Evolutionary conservation across 2,329 filamentous ascomycete species (phyloP).

Genomic region (Penicillium sumatraense): DNA sequence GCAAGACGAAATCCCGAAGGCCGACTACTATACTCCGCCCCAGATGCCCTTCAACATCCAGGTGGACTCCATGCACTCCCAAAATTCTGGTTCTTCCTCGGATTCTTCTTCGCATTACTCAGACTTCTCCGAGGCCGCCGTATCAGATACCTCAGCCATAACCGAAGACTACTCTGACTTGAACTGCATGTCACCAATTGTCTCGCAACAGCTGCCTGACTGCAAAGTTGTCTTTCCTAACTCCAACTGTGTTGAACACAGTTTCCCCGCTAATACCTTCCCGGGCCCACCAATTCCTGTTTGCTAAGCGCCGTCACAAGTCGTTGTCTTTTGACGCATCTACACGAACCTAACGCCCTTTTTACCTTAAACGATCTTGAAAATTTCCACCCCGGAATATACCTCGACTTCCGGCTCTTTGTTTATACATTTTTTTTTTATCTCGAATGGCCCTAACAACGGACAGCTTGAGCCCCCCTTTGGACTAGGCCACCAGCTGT

Average conservation of each 20-base stretch:
- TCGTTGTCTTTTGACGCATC: conserved; percentile 16
- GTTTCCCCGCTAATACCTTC: conserved; percentile 31
- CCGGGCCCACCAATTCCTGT: conserved; percentile 31
- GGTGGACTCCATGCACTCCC: conserved; percentile 38
- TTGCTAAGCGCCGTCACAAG: conserved; percentile 23
- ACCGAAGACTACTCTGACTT: conserved; percentile 43
- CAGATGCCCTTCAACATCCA: conserved; percentile 41
- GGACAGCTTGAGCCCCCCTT: conserved; percentile 8
- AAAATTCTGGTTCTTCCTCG: conserved; percentile 43
- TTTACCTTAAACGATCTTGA: background rate
- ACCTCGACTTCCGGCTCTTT: background rate
- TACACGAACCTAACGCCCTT: conserved; percentile 12
- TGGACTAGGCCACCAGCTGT: conserved; percentile 25
- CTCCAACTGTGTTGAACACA: conserved; percentile 34
- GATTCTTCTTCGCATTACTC: conserved; percentile 39
- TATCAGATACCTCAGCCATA: conserved; percentile 44
- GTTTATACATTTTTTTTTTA: background rate
- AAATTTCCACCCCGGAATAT: background rate
- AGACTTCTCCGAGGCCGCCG: conserved; percentile 44
- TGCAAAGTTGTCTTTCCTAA: conserved; percentile 37
- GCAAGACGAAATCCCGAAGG: conserved; percentile 40
- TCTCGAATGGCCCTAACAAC: conserved; percentile 18
- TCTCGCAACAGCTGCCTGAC: conserved; percentile 35
- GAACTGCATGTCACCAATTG: conserved; percentile 42
- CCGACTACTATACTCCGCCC: conserved; percentile 41